phyloP scores from a whole-genome alignment of 176 grass and related monocot genomes.

The Carex parvula region DNA sequence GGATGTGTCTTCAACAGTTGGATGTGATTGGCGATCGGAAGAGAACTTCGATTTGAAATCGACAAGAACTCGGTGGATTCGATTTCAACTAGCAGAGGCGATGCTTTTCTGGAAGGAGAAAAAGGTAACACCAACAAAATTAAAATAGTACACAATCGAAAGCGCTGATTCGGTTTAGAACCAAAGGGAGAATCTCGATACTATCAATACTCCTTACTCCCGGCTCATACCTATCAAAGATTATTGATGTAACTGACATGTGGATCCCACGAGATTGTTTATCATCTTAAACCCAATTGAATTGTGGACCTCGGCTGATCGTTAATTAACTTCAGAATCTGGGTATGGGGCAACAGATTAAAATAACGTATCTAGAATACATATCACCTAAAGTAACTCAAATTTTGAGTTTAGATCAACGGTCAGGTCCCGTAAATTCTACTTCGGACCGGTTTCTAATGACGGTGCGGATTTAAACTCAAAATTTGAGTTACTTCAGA shows the following conservation, averaged over 20 bases:
- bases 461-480: too few relatives aligned
- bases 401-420: too few relatives aligned
- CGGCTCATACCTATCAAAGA: not conserved
- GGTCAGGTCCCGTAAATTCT: too few relatives aligned
- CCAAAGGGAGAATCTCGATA: slow-evolving; percentile 5
- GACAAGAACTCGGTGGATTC: not conserved
- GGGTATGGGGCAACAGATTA: not conserved
- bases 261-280: not conserved
- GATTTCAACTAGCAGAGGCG: slow-evolving; percentile 15
- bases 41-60: not conserved
- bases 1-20: not conserved
- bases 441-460: too few relatives aligned
- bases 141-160: slow-evolving; percentile 5
- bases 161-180: slow-evolving; percentile 21
- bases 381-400: too few relatives aligned
- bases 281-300: not conserved
- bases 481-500: too few relatives aligned
- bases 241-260: not conserved
- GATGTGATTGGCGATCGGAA: not conserved
- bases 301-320: not conserved
- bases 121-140: not conserved
- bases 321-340: not conserved
- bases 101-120: slow-evolving; percentile 17
- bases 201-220: not conserved
- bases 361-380: not conserved